Base-by-base conservation (phyloP, 2,329 filamentous ascomycete species). In the Cladosporium velox region DNA sequence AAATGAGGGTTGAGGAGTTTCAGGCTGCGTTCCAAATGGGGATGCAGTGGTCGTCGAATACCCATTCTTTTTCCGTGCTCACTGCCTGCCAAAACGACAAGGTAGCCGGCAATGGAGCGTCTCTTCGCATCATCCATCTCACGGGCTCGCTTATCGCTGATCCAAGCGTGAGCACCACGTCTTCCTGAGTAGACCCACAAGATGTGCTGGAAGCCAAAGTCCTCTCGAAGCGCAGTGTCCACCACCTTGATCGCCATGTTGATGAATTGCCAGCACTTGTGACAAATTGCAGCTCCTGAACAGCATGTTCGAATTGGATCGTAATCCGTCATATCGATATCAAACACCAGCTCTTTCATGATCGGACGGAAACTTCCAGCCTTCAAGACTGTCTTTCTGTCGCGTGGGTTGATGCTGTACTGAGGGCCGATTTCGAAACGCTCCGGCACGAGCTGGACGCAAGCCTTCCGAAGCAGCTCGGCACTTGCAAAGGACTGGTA, bases 321-420 rank as follows among this genome's bases (percentile, higher is more conserved):
- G 79, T 99, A 99, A 80, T 98, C 95, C 64, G 95, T 98, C 86
- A 99, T 86, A 86, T 99, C 95, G 74, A 99, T 98, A 90, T 99
- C 95, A 79, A 99, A 98, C 73, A 97, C 97, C 47, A 99, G 83
- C 78, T 99, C 95, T 78, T 99, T 99, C 65, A 91, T 86, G 35
- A 97, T 79, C 0, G 95, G 94, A 69, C 90, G 90, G 81, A 99
- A 97, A 10, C 91, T 88, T 58, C 88, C 87, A 41, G 89, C 86
- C 78, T 93, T 94, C 63, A 90, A 88, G 38, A 98, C 80, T 0
- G 90, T 90, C 81, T 98, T 99, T 74, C 94, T 89, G 73, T 99
- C 95, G 72, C 93, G 90, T 0, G 95, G 95, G 77, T 98, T 97
- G 57, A 93, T 91, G 62, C 86, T 92, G 81, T 99, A 99, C 59